Percentiles rank a stretch among this genome's conserved stretches.
Conservation (phyloP, 2,329 filamentous ascomycete species). For the Tolypocladium endophyticum region DNA sequence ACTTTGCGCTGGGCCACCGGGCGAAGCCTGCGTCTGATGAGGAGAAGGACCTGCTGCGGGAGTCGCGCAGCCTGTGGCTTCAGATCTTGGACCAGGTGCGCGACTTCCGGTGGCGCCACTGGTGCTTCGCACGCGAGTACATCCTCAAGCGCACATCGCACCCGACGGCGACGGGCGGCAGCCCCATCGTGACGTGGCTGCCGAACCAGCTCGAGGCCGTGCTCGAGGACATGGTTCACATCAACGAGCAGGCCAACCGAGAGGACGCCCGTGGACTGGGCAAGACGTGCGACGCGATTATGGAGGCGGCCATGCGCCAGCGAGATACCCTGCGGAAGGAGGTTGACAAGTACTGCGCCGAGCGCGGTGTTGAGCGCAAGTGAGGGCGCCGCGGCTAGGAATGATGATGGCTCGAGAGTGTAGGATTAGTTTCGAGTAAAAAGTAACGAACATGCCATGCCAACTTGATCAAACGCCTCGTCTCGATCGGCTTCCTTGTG, state of each 20-base stretch:
- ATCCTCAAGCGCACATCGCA: slow-evolving; percentile 69
- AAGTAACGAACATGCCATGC: background rate
- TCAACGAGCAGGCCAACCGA: slow-evolving; percentile 34
- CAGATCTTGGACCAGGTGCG: slow-evolving; percentile 63
- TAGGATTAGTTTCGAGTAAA: background rate
- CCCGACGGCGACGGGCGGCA: slow-evolving; percentile 70
- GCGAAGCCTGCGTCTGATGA: slow-evolving; percentile 9
- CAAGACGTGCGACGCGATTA: slow-evolving; percentile 44
- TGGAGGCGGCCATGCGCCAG: slow-evolving; percentile 56
- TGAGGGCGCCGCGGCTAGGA: background rate
- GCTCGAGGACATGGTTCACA: slow-evolving; percentile 55
- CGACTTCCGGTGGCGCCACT: slow-evolving; percentile 75
- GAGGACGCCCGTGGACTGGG: slow-evolving; percentile 32
- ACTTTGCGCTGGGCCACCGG: slow-evolving; percentile 39
- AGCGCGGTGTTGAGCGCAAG: slow-evolving; percentile 35
- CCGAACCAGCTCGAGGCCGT: slow-evolving; percentile 73
- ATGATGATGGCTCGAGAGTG: background rate
- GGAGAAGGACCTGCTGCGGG: slow-evolving; percentile 34
- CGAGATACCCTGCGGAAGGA: slow-evolving; percentile 58
- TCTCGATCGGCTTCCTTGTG: background rate
- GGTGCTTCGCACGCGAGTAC: slow-evolving; percentile 78
- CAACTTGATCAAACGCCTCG: background rate
- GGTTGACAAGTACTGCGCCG: slow-evolving; percentile 63
- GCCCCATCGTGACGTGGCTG: slow-evolving; percentile 75
- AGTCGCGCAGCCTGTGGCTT: slow-evolving; percentile 51